These are phyloP conservation scores for Adansonia rubrostipa DNA, from an alignment of 441 rosid species.

Conservation along the genomic window DNA sequence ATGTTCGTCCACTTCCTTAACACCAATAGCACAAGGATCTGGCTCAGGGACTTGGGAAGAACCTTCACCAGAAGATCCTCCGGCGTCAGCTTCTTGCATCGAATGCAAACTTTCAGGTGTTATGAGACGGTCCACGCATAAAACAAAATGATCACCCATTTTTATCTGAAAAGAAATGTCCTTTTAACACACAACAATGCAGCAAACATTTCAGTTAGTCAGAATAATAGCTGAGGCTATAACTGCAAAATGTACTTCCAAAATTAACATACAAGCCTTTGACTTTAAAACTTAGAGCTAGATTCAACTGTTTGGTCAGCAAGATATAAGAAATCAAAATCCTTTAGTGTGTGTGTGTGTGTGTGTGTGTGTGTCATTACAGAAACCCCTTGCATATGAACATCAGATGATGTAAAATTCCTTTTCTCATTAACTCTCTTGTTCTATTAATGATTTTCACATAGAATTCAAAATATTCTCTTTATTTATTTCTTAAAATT, in stretches of 20 bases:
- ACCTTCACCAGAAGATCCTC: slow-evolving; percentile 54
- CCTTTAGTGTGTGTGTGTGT: background rate
- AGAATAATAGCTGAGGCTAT: background rate
- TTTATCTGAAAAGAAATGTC: slow-evolving; percentile 28
- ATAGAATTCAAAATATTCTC: background rate
- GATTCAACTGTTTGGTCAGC: slow-evolving; percentile 1
- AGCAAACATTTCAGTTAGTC: background rate
- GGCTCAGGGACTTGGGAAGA: slow-evolving; percentile 48
- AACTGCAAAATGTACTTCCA: slow-evolving; percentile 20
- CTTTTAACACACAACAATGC: slow-evolving; percentile 30
- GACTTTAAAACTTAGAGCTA: background rate
- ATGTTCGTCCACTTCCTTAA: slow-evolving; percentile 38
- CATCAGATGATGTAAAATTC: background rate
- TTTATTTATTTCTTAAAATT: background rate
- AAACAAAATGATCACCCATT: slow-evolving; percentile 66
- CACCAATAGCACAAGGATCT: slow-evolving; percentile 46
- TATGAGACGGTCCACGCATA: slow-evolving; percentile 56
- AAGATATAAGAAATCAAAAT: slow-evolving; percentile 2
- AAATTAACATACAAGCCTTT: background rate
- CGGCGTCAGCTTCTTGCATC: slow-evolving; percentile 42
- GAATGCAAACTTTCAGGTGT: slow-evolving; percentile 51
- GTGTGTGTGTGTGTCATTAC: background rate
- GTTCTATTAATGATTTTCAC: background rate
- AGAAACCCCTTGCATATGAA: background rate
- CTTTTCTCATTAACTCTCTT: background rate